Percentiles rank a stretch among this genome's conserved stretches.
Conservation (phyloP, 2,329 filamentous ascomycete species). For the Aureobasidium uvarum region DNA sequence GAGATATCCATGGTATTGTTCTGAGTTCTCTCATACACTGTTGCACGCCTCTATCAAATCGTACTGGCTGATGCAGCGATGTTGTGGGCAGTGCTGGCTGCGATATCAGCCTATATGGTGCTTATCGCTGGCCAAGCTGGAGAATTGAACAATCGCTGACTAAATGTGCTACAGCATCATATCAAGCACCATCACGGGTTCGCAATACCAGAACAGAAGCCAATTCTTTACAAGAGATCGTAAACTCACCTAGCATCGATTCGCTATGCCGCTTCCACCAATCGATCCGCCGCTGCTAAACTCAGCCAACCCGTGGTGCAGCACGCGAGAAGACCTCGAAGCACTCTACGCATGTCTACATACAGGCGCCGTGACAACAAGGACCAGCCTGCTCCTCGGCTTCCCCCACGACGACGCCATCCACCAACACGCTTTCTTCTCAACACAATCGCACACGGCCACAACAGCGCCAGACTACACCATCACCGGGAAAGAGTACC, state of each 20-base stretch:
- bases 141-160: neutral
- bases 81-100: neutral
- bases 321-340: constrained; percentile 60
- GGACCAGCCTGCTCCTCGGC: constrained; percentile 64
- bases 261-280: constrained; percentile 41
- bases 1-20: neutral
- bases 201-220: neutral
- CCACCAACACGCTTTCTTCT: constrained; percentile 68
- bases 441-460: constrained; percentile 42
- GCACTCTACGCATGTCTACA: constrained; percentile 59
- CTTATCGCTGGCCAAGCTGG: neutral
- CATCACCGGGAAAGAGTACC: constrained; percentile 24
- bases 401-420: constrained; percentile 60
- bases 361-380: constrained; percentile 72
- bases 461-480: constrained; percentile 26
- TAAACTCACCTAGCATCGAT: neutral
- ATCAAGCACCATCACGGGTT: too few relatives aligned
- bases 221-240: too few relatives aligned
- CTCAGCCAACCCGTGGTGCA: constrained; percentile 74
- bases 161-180: neutral
- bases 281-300: constrained; percentile 69
- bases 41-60: neutral
- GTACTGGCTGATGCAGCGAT: neutral
- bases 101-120: neutral
- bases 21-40: neutral